These are phyloP conservation scores for Glycine latifolia DNA, from an alignment of 306 rosid species.

Conservation along the genomic window DNA sequence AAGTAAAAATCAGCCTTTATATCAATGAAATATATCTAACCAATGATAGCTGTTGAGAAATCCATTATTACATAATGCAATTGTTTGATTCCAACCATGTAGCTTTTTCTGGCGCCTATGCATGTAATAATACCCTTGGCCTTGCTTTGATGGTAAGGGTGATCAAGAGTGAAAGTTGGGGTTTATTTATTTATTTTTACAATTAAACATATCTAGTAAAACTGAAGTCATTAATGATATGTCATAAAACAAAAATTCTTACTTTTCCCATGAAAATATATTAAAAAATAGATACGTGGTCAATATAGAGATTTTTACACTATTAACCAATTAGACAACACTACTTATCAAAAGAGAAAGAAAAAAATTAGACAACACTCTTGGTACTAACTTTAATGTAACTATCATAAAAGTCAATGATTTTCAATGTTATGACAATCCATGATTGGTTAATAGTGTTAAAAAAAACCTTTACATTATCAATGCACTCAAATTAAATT, in stretches of 20 bases:
- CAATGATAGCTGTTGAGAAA: constrained; percentile 31
- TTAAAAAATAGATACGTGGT: too few relatives aligned
- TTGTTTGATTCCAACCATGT: too few relatives aligned
- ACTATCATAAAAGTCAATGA: background rate
- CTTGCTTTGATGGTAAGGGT: constrained; percentile 16
- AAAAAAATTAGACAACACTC: background rate
- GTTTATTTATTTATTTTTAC: background rate
- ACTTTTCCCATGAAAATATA: too few relatives aligned
- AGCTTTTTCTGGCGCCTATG: too few relatives aligned
- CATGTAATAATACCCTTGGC: background rate
- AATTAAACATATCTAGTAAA: background rate
- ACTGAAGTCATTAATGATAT: too few relatives aligned
- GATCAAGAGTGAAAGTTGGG: constrained; percentile 2
- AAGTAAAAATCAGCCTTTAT: constrained; percentile 22
- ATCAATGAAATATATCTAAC: constrained; percentile 29
- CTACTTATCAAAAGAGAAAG: too few relatives aligned
- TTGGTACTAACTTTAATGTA: background rate
- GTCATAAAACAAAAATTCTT: too few relatives aligned
- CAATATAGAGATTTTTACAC: background rate
- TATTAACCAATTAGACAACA: background rate
- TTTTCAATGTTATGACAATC: background rate
- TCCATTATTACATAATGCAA: background rate
- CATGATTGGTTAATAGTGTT: background rate
- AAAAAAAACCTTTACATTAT: background rate
- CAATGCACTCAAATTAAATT: background rate